Evolutionary conservation across 1,284 basidiomycete genomes (phyloP).

Genomic region (Athelia sp.): DNA sequence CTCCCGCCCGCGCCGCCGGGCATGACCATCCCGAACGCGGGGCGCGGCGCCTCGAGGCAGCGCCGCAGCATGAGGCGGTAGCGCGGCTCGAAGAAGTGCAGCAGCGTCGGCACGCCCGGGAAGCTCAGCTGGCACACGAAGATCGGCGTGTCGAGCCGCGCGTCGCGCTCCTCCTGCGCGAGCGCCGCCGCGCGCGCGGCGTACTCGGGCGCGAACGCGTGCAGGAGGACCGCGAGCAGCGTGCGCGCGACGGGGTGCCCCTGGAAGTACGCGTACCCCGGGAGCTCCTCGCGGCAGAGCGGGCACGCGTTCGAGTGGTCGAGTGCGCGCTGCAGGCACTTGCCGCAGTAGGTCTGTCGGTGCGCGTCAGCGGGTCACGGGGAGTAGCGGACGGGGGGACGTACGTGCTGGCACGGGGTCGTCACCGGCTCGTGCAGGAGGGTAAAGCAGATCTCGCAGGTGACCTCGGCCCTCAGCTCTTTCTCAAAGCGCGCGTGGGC

Average conservation of each 20-base stretch:
- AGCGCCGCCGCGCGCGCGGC: not conserved
- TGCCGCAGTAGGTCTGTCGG: conserved; percentile 80
- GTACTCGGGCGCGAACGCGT: conserved; percentile 8
- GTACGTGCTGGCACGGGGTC: conserved; percentile 89
- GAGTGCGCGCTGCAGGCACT: conserved; percentile 84
- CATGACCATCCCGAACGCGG: conserved; percentile 90
- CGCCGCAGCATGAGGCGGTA: conserved; percentile 92
- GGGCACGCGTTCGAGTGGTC: conserved; percentile 85
- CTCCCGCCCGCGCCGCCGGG: conserved; percentile 49
- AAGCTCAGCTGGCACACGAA: conserved; percentile 89
- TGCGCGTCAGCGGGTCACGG: conserved; percentile 12
- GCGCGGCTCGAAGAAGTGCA: conserved; percentile 92
- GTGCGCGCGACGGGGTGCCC: conserved; percentile 45
- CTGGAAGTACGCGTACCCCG: conserved; percentile 76
- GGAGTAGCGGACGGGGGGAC: conserved; percentile 25
- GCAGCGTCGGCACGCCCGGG: conserved; percentile 82
- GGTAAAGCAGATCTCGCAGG: conserved; percentile 88
- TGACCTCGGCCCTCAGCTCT: conserved; percentile 69
- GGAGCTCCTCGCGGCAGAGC: conserved; percentile 76
- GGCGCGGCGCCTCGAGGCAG: conserved; percentile 72
- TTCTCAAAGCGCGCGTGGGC: conserved; percentile 48
- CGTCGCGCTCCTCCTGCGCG: not conserved
- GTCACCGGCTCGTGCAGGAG: conserved; percentile 85
- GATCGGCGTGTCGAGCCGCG: conserved; percentile 80
- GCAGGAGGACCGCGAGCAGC: conserved; percentile 3